Evolutionary conservation across 805 yeast species (phyloP), one percentile per base, ranked within the genome.

Genomic region (Schwanniomyces polymorphus): DNA sequence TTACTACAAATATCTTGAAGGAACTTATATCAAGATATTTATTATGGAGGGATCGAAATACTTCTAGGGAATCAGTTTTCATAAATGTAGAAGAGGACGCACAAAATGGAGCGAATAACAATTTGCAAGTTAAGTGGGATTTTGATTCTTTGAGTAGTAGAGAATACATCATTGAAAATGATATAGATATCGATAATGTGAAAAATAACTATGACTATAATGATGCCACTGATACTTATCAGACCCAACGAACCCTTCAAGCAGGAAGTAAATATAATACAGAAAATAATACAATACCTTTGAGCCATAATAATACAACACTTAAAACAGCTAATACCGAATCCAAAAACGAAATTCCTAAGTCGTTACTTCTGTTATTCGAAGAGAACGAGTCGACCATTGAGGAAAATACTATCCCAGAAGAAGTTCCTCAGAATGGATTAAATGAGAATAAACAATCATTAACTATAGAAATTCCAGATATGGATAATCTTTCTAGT

Each of bases 71-170:
- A 53, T 75, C 82, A 38, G 68, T 78, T 52, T 25, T 34, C 29
- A 59, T 58, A 46, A 53, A 63, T 43, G 41, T 63, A 12, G 68
- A 63, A 31, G 59, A 62, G 27, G 64, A 56, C 28, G 43, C 56
- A 5, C 54, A 52, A 18, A 52, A 55, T 17, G 50, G 47, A 21
- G 41, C 42, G 10, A 48, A 33, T 7, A 44, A 46, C 34, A 43
- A 45, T 31, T 59, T 74, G 26, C 76, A 72, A 52, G 82, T 86
- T 18, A 85, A 86, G 61, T 90, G 97, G 97, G 97, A 90, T 67
- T 90, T 90, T 59, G 96, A 90, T 63, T 86, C 94, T 0, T 67
- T 88, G 45, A 84, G 86, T 58, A 79, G 86, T 37, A 76, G 82
- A 28, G 92, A 87, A 52, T 87, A 86, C 60, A 83, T 87, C 28